A percentile compares a stretch with the other conserved stretches of the same genome.
Evolutionary conservation across 495 filamentous ascomycete species (phyloP).

Genomic region (Talaromyces wortmannii): DNA sequence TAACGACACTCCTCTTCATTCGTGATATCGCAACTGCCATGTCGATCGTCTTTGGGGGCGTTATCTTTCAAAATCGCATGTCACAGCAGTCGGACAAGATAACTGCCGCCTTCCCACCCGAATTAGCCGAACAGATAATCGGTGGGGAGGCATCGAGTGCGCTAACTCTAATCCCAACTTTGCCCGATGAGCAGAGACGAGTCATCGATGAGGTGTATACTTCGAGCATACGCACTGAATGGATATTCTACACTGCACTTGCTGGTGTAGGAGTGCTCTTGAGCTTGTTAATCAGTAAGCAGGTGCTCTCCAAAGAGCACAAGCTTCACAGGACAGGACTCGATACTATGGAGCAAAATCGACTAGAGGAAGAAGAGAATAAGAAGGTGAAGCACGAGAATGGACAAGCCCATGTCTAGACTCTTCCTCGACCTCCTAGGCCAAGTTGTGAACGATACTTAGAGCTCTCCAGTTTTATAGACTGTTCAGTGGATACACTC

Average conservation of each 20-base stretch:
- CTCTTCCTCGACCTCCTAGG: neutral
- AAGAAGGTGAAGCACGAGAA: slow-evolving; percentile 1
- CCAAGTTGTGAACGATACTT: neutral
- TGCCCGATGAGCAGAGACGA: slow-evolving; percentile 37
- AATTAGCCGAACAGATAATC: slow-evolving; percentile 19
- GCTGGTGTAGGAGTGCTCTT: slow-evolving; percentile 45
- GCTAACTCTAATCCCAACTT: slow-evolving; percentile 30
- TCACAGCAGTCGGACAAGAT: slow-evolving; percentile 29
- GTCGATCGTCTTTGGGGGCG: slow-evolving; percentile 48
- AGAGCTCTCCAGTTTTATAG: neutral
- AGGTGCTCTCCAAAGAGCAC: slow-evolving; percentile 51
- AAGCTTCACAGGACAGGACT: slow-evolving; percentile 57
- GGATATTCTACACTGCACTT: slow-evolving; percentile 56
- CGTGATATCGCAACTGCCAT: slow-evolving; percentile 43
- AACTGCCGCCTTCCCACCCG: slow-evolving; percentile 22
- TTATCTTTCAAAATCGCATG: slow-evolving; percentile 52
- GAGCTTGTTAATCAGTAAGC: slow-evolving; percentile 46
- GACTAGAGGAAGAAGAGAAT: slow-evolving; percentile 5
- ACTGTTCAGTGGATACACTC: neutral
- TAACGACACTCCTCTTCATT: slow-evolving; percentile 43
- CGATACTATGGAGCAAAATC: slow-evolving; percentile 32
- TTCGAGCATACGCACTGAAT: slow-evolving; percentile 56
- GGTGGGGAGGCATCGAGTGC: slow-evolving; percentile 5
- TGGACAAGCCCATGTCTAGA: neutral
- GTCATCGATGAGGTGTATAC: slow-evolving; percentile 49